phyloP scores from a whole-genome alignment of 495 filamentous ascomycete genomes.

The Lophiostoma macrostomum region DNA sequence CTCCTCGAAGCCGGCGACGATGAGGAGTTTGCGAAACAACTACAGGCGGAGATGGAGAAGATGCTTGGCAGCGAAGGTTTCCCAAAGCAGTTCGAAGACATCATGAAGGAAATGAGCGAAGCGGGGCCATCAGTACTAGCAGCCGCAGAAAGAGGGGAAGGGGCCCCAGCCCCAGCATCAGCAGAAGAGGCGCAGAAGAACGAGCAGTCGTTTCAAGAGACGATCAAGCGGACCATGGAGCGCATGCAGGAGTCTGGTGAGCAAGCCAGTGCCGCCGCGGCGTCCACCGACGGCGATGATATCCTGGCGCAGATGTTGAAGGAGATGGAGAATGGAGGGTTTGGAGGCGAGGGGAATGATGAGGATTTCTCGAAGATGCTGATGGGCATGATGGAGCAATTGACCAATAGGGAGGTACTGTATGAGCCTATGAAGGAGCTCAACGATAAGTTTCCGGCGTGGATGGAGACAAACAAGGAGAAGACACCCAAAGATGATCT shows the following conservation, averaged over 20 bases:
- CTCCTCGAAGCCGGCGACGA: constrained; percentile 46
- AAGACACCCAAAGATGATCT: constrained; percentile 66
- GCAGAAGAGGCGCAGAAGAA: constrained; percentile 33
- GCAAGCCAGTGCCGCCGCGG: constrained; percentile 73
- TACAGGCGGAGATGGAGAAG: constrained; percentile 83
- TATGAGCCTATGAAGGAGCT: constrained; percentile 99
- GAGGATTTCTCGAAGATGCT: constrained; percentile 91
- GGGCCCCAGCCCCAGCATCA: constrained; percentile 22
- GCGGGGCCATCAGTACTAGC: constrained; percentile 36
- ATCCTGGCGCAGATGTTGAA: constrained; percentile 82
- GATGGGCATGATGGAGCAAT: constrained; percentile 95
- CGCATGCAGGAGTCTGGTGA: constrained; percentile 86
- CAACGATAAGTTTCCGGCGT: constrained; percentile 81
- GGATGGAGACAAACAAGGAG: constrained; percentile 74
- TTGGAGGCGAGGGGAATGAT: constrained; percentile 59
- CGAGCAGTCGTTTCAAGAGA: constrained; percentile 77
- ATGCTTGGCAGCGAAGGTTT: constrained; percentile 78
- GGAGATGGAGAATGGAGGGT: constrained; percentile 65
- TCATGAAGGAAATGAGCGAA: constrained; percentile 73
- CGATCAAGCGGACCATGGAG: constrained; percentile 86
- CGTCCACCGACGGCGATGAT: constrained; percentile 68
- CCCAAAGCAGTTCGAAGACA: constrained; percentile 78
- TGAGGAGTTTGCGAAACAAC: constrained; percentile 75
- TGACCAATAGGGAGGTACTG: constrained; percentile 96
- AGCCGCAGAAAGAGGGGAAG: constrained; percentile 15